phyloP scores from a whole-genome alignment of 2,329 filamentous ascomycete species.

The Fusarium sp. region DNA sequence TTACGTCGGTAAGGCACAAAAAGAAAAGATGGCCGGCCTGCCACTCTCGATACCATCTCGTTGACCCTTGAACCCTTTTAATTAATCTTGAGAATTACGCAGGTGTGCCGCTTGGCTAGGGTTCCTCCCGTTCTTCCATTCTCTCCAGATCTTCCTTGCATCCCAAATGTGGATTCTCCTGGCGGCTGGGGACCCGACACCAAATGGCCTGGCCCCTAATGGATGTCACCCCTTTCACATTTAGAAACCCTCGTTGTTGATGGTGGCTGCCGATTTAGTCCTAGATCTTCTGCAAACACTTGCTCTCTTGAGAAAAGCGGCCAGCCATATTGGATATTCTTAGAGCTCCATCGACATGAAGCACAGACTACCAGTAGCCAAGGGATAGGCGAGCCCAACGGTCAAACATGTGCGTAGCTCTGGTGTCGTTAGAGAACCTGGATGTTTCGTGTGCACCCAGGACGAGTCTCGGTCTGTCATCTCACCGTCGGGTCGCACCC shows the following conservation, averaged over 20 bases:
- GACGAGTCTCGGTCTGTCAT: background rate
- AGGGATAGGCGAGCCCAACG: background rate
- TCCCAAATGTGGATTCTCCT: constrained; percentile 27
- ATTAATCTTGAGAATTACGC: background rate
- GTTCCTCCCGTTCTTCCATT: constrained; percentile 18
- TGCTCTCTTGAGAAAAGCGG: background rate
- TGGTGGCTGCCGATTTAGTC: background rate
- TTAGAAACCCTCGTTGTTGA: constrained; percentile 8
- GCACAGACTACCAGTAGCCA: background rate
- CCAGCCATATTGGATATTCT: background rate
- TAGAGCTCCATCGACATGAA: background rate
- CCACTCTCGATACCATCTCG: background rate
- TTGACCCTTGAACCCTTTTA: background rate
- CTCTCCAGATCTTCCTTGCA: constrained; percentile 37
- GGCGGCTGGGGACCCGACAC: constrained; percentile 7
- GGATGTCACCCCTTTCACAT: constrained; percentile 26
- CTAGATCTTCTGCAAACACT: background rate
- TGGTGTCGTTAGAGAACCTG: background rate
- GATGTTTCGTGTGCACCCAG: background rate
- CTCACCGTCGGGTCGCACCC: background rate
- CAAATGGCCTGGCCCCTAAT: constrained; percentile 1
- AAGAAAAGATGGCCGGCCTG: background rate
- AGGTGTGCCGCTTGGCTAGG: constrained; percentile 5
- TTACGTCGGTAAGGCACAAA: background rate
- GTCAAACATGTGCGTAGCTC: background rate